Conservation (phyloP, 371 early-diverging fungal genomes). For the Circinella umbellata region DNA sequence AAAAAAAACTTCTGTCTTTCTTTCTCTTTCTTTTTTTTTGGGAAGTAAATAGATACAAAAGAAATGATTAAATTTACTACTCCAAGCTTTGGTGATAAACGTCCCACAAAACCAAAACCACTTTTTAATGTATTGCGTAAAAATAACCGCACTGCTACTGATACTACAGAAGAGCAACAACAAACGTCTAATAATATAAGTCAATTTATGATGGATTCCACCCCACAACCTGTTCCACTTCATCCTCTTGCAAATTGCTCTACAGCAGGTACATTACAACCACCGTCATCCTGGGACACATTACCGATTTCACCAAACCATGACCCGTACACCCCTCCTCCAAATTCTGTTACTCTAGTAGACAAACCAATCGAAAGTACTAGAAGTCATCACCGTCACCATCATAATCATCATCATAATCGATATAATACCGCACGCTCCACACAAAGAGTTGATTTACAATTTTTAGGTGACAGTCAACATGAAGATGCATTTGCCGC, state of each 20-base stretch:
- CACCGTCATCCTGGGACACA: background rate
- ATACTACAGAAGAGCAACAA: background rate
- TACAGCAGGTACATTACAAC: background rate
- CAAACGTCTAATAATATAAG: background rate
- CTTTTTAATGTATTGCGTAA: conserved; percentile 3
- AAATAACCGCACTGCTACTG: background rate
- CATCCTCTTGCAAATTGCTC: background rate
- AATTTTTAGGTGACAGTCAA: background rate
- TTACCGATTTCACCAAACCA: background rate
- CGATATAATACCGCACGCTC: background rate
- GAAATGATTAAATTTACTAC: conserved; percentile 1
- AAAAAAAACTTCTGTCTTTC: background rate
- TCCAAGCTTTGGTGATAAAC: conserved; percentile 6
- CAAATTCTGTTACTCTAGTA: background rate
- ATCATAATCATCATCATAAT: conserved; percentile 3
- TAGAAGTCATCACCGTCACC: background rate
- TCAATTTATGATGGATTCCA: background rate
- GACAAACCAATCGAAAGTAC: background rate
- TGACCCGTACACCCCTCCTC: background rate
- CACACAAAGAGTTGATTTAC: background rate
- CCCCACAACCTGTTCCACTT: background rate
- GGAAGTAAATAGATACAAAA: background rate
- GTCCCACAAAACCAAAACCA: conserved; percentile 5
- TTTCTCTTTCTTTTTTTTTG: background rate
- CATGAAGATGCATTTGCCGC: conserved; percentile 3